Conservation (phyloP, 495 filamentous ascomycete species). For the Chaetomium cochliodes region DNA sequence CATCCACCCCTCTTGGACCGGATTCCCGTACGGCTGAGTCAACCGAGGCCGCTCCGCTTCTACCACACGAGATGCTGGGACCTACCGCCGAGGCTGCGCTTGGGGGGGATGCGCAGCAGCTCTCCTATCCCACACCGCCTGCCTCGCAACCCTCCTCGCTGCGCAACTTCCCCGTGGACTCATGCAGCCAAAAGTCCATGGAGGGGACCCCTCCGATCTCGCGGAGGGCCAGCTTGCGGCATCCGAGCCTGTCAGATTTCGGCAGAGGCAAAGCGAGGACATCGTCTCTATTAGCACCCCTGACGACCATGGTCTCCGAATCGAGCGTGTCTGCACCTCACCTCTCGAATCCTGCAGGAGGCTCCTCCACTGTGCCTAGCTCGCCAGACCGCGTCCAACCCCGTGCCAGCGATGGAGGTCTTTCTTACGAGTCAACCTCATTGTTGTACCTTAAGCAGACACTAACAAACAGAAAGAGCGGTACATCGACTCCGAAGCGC, state of each 20-base stretch:
- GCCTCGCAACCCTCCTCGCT: slow-evolving; percentile 56
- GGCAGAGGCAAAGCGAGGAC: slow-evolving; percentile 47
- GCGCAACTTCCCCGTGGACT: slow-evolving; percentile 48
- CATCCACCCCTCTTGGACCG: slow-evolving; percentile 29
- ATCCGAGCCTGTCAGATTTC: slow-evolving; percentile 45
- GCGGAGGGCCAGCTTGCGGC: slow-evolving; percentile 35
- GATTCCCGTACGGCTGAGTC: slow-evolving; percentile 29
- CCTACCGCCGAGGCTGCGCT: slow-evolving; percentile 36
- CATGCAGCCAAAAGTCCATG: slow-evolving; percentile 44
- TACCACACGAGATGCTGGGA: slow-evolving; percentile 49
- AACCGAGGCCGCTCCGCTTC: slow-evolving; percentile 52
- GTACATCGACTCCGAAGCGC: slow-evolving; percentile 81
- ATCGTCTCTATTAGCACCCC: slow-evolving; percentile 55
- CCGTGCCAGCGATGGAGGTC: slow-evolving; percentile 52
- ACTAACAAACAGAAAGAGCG: slow-evolving; percentile 92
- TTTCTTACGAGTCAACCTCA: slow-evolving; percentile 57
- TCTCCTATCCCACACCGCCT: slow-evolving; percentile 59
- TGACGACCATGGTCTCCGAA: slow-evolving; percentile 65
- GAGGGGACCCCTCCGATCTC: slow-evolving; percentile 29
- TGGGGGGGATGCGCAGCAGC: slow-evolving; percentile 37
- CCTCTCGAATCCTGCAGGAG: slow-evolving; percentile 70
- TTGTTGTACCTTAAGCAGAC: slow-evolving; percentile 65
- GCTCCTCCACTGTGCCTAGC: slow-evolving; percentile 55
- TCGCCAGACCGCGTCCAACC: slow-evolving; percentile 51
- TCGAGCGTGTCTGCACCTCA: slow-evolving; percentile 66